phyloP scores from a whole-genome alignment of 768 basidiomycete species.

The Boletus coccyginus region DNA sequence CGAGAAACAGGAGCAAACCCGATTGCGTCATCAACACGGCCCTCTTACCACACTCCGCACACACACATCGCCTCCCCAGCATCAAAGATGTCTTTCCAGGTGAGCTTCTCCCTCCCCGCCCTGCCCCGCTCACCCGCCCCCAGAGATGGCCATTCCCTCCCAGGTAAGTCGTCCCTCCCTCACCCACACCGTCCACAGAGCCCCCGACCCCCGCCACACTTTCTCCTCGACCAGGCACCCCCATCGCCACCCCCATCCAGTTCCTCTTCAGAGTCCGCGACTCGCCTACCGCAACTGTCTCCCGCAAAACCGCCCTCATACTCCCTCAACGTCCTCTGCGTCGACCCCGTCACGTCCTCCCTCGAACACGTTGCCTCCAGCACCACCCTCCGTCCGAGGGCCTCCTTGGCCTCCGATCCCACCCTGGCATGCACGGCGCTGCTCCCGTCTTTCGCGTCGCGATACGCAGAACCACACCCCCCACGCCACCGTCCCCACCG shows the following conservation, averaged over 20 bases:
- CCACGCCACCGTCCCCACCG: conserved; percentile 19
- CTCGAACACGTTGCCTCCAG: conserved; percentile 45
- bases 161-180: no score
- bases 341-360: conserved; percentile 40
- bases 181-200: background rate
- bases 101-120: conserved; percentile 13
- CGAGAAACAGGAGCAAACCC: conserved; percentile 26
- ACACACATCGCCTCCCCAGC: conserved; percentile 47
- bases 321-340: conserved; percentile 47
- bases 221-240: conserved; percentile 10
- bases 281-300: conserved; percentile 16
- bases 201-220: background rate
- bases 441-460: conserved; percentile 40
- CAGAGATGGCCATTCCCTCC: conserved; percentile 21
- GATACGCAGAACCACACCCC: conserved; percentile 19
- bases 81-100: conserved; percentile 59
- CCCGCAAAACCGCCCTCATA: conserved; percentile 20
- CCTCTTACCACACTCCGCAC: no score
- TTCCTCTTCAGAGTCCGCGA: conserved; percentile 28
- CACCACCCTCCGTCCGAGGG: conserved; percentile 36
- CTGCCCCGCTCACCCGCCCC: background rate
- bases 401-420: conserved; percentile 6
- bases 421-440: conserved; percentile 32
- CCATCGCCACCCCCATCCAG: conserved; percentile 27
- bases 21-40: no score